Evolutionary conservation across 352 stramenopile genomes (phyloP), one percentile per base, ranked within the genome.

Genomic region (Phytophthora pinifolia): DNA sequence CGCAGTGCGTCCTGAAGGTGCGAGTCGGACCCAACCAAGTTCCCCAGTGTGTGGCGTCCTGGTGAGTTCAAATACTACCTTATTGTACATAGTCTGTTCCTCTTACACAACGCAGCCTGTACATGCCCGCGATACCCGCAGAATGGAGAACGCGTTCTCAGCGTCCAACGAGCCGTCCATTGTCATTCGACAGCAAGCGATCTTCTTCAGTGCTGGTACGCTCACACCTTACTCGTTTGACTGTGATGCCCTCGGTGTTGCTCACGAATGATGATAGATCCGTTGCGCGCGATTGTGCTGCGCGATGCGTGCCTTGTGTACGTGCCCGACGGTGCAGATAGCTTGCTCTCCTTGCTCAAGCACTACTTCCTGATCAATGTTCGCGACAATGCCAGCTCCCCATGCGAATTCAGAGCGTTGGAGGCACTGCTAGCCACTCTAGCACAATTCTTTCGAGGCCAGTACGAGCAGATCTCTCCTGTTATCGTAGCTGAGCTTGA

Each of bases 391-490:
- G 61, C 58, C 1, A 65, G 77, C 3, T 54, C 77, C 46, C 59
- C 75, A 13, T 88, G 77, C 59, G 78, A 88, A 32, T 85, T 88
- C 65, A 80, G 53, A 22, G 49, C 53, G 33, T 35, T 72, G 13
- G 71, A 84, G 59, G 74, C 68, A 29, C 43, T 84, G 42, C 52
- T 84, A 20, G 51, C 65, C 2, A 84, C 71, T 12, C 47, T 84
- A 13, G 56, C 65, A 32, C 47, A 54, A 22, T 79, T 78, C 38
- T 80, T 82, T 31, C 57, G 66, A 41, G 22, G 57, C 8, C 54
- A 84, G 17, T 84, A 78, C 27, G 62, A 74, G 5, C 68, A 72
- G 22, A 49, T 65, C 4, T 63, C 63, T 20, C 69, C 71, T 2
- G 51, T 49, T 27, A 63, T 84, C 25, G 57, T 74, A 5, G 38